phyloP scores from a whole-genome alignment of 768 basidiomycete genomes.

The Pleurotus eryngii region DNA sequence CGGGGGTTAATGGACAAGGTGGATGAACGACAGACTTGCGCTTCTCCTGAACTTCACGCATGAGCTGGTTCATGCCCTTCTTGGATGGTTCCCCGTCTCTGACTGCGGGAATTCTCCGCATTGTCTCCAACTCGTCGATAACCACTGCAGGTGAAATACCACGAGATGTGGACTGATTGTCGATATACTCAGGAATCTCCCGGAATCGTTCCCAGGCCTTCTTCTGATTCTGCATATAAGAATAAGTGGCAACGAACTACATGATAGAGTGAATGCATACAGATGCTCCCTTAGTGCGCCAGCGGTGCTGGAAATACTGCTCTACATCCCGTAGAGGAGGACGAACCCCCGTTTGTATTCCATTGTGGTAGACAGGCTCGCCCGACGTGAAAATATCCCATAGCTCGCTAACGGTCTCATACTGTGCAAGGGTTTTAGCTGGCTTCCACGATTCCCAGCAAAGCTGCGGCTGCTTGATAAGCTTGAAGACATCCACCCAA shows the following conservation, averaged over 20 bases:
- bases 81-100: not conserved
- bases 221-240: not conserved
- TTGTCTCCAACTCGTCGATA: not conserved
- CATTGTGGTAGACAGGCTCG: slow-evolving; percentile 15
- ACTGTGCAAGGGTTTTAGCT: slow-evolving; percentile 17
- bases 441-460: slow-evolving; percentile 25
- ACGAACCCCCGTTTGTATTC: slow-evolving; percentile 19
- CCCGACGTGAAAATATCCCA: slow-evolving; percentile 18
- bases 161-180: not conserved
- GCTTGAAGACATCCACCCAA: slow-evolving; percentile 21
- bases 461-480: slow-evolving; percentile 17
- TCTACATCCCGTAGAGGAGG: slow-evolving; percentile 23
- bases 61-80: not conserved
- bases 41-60: not conserved
- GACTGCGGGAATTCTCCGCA: not conserved
- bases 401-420: slow-evolving; percentile 10
- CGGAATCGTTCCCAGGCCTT: slow-evolving; percentile 8
- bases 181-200: slow-evolving; percentile 11
- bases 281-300: slow-evolving; percentile 25
- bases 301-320: slow-evolving; percentile 15
- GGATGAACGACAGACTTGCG: not conserved
- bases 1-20: not conserved
- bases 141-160: not conserved
- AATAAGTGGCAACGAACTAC: no score
- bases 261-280: no score